A percentile compares a stretch with the other conserved stretches of the same genome.
Evolutionary conservation across 331 rosid genomes (phyloP).

Genomic region (Acacia pycnantha): DNA sequence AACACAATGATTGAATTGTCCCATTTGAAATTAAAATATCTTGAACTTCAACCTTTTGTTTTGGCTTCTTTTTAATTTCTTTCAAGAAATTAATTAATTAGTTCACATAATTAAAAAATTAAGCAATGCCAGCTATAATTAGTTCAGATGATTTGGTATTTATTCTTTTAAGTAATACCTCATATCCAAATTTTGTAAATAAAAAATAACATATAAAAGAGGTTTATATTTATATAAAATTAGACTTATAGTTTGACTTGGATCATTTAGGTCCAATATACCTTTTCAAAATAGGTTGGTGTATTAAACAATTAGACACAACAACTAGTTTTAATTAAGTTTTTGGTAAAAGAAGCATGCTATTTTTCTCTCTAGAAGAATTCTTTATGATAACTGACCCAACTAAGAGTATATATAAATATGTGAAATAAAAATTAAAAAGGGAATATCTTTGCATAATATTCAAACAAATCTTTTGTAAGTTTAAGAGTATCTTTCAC

Average conservation of each 20-base stretch:
- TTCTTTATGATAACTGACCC: not conserved
- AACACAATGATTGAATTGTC: slow-evolving; percentile 46
- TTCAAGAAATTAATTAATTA: not conserved
- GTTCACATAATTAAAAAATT: not conserved
- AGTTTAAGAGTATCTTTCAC: not conserved
- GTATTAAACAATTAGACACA: not conserved
- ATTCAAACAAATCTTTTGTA: not conserved
- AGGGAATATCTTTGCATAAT: not conserved
- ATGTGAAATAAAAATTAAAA: not conserved
- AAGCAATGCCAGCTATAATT: not conserved
- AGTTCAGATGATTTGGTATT: not conserved
- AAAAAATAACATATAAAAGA: too few relatives aligned
- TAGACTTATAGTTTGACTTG: too few relatives aligned
- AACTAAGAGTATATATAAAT: not conserved
- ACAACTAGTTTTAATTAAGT: not conserved
- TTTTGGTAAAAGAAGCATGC: not conserved
- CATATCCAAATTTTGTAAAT: too few relatives aligned
- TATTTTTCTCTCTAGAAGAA: not conserved
- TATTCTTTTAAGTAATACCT: not conserved
- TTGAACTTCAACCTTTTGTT: slow-evolving; percentile 26
- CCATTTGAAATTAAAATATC: slow-evolving; percentile 1
- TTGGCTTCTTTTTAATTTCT: slow-evolving; percentile 24
- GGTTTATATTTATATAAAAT: too few relatives aligned
- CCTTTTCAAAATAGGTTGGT: not conserved
- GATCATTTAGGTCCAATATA: too few relatives aligned